These are phyloP conservation scores for Spatholobus suberectus DNA, from an alignment of 306 rosid species.

Conservation along the genomic window DNA sequence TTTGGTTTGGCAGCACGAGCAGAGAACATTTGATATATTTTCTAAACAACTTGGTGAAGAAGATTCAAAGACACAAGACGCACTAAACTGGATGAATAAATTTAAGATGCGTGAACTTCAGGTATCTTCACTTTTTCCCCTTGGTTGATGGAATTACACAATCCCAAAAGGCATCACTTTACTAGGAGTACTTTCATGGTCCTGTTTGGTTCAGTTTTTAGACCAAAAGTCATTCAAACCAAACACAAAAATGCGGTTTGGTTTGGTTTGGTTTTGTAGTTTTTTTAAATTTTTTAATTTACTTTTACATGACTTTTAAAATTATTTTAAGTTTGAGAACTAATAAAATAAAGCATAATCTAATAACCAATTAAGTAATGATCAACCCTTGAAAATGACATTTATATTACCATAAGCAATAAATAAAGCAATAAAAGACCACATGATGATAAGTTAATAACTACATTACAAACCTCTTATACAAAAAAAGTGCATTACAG, in stretches of 20 bases:
- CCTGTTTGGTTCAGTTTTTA: no score
- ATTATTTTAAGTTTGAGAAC: not conserved
- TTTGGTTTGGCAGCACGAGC: conserved; percentile 74
- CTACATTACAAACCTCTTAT: not conserved
- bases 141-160: not conserved
- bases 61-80: conserved; percentile 80
- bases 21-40: conserved; percentile 78
- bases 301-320: no score
- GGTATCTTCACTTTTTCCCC: conserved; percentile 47
- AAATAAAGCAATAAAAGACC: no score
- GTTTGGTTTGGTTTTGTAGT: no score
- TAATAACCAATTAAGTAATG: not conserved
- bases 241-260: no score
- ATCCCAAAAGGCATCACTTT: not conserved
- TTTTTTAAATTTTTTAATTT: no score
- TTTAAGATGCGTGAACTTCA: conserved; percentile 83
- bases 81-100: conserved; percentile 82
- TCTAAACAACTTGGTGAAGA: conserved; percentile 90
- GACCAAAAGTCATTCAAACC: no score
- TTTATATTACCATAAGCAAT: not conserved
- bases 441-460: not conserved
- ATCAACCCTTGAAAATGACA: not conserved
- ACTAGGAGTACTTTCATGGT: not conserved
- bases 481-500: not conserved
- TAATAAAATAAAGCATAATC: not conserved